Base-by-base conservation (phyloP, 805 yeast genomes). In the Metschnikowia sp. region DNA sequence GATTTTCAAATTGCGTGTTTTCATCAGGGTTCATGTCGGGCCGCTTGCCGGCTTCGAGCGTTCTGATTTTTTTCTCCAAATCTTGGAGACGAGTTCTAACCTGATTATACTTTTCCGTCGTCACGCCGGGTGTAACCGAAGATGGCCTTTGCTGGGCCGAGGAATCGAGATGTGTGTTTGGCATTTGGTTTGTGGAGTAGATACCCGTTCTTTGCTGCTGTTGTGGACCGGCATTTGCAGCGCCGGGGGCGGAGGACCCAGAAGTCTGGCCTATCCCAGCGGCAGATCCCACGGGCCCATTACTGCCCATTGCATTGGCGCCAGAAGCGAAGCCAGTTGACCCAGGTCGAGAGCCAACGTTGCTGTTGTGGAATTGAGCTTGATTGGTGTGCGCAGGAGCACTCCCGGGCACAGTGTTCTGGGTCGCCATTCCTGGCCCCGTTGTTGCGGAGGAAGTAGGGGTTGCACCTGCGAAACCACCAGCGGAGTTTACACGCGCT, bases 11-110 rank as follows among this genome's bases (percentile, higher is more conserved):
- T 36, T 69, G 69, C 4, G 71, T 62, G 34, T 73, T 48, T 44
- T 75, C 77, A 7, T 75, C 81, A 2, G 77, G 73, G 4, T 78
- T 63, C 18, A 78, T 54, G 29, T 65, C 68, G 34, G 74, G 70
- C 15, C 64, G 66, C 50, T 77, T 78, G 34, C 75, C 72, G 8
- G 72, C 72, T 45, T 77, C 79, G 39, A 82, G 69, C n/a, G 73
- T 68, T 12, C 74, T 74, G 51, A 82, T 65, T 47, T 75, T 78
- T 35, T 74, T 68, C 47, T 75, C 77, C 48, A 78, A 75, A 48
- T 76, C 81, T 36, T 69, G 75, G 10, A 82, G 67, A 36, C 77
- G 64, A 10, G 70, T 68, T 51, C 76, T 70, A 15, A 82, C 70
- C 42, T 68, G 72, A 48, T 70, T 70, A 59, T 70, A 73, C 32